Percentiles rank a stretch among this genome's conserved stretches.
Conservation (phyloP, 805 yeast species). For the Lipomyces sp. region DNA sequence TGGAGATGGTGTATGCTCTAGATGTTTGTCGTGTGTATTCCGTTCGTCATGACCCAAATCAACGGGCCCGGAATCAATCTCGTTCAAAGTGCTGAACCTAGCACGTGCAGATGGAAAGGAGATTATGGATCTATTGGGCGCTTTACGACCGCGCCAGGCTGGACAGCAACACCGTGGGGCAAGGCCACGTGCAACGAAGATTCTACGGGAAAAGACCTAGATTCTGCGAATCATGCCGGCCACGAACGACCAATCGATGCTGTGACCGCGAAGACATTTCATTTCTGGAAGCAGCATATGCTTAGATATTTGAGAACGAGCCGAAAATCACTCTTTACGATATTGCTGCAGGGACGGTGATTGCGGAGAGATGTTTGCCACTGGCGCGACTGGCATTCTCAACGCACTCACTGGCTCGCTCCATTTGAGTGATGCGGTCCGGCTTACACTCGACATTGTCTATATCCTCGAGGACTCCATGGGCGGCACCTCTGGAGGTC, state of each 20-base stretch:
- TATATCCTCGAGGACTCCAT: conserved; percentile 80
- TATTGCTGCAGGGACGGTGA: conserved; percentile 94
- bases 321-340: conserved; percentile 81
- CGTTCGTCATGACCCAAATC: no score
- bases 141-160: conserved; percentile 9
- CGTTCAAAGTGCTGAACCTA: background rate
- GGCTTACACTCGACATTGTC: conserved; percentile 48
- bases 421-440: background rate
- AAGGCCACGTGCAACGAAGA: background rate
- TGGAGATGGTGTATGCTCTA: conserved; percentile 35
- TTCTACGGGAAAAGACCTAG: background rate
- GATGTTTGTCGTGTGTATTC: no score
- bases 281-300: conserved; percentile 48
- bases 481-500: conserved; percentile 97
- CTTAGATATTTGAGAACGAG: conserved; percentile 56
- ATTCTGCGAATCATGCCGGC: conserved; percentile 44
- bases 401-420: conserved; percentile 33
- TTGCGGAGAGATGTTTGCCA: conserved; percentile 84
- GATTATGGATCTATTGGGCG: conserved; percentile 3
- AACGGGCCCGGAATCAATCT: conserved; percentile 11
- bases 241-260: conserved; percentile 1
- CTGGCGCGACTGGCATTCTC: conserved; percentile 69
- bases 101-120: background rate
- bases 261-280: conserved; percentile 15
- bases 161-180: background rate